phyloP scores from a whole-genome alignment of 495 filamentous ascomycete species.

The Extremus antarcticus region DNA sequence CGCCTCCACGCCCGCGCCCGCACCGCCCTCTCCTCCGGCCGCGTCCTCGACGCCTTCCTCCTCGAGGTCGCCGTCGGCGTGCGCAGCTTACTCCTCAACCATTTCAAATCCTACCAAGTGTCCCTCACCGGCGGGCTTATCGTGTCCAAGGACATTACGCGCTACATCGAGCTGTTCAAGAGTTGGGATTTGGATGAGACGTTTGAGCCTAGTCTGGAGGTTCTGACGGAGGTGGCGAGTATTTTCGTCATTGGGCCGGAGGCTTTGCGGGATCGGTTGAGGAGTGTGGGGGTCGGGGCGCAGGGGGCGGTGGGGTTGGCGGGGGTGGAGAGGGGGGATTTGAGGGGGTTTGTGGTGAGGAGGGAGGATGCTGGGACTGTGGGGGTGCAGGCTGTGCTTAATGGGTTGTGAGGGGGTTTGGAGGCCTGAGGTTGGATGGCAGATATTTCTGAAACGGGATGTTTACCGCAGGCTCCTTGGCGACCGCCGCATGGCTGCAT shows the following conservation, averaged over 20 bases:
- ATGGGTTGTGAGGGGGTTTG: constrained; percentile 14
- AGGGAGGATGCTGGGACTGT: constrained; percentile 72
- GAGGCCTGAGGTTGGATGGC: neutral
- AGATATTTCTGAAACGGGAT: too few species aligned
- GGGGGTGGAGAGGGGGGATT: constrained; percentile 52
- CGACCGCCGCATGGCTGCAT: too few species aligned
- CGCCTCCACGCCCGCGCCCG: constrained; percentile 49
- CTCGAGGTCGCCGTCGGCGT: constrained; percentile 78
- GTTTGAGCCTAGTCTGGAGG: constrained; percentile 64
- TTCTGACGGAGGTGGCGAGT: constrained; percentile 87
- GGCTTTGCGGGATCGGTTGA: constrained; percentile 70
- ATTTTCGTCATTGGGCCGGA: constrained; percentile 91
- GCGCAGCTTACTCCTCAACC: constrained; percentile 67
- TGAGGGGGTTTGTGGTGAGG: constrained; percentile 70
- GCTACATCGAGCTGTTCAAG: constrained; percentile 72
- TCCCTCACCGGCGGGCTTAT: constrained; percentile 86
- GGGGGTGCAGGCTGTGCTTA: constrained; percentile 71
- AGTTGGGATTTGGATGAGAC: constrained; percentile 56
- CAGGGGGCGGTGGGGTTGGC: constrained; percentile 31
- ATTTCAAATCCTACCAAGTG: constrained; percentile 87
- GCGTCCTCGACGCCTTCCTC: constrained; percentile 65
- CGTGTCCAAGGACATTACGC: constrained; percentile 90
- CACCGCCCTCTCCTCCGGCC: constrained; percentile 55
- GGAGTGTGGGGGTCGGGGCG: constrained; percentile 34
- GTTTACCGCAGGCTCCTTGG: too few species aligned